phyloP scores from a whole-genome alignment of 192 early-diverging fungal species.

The Lobulomyces angularis region DNA sequence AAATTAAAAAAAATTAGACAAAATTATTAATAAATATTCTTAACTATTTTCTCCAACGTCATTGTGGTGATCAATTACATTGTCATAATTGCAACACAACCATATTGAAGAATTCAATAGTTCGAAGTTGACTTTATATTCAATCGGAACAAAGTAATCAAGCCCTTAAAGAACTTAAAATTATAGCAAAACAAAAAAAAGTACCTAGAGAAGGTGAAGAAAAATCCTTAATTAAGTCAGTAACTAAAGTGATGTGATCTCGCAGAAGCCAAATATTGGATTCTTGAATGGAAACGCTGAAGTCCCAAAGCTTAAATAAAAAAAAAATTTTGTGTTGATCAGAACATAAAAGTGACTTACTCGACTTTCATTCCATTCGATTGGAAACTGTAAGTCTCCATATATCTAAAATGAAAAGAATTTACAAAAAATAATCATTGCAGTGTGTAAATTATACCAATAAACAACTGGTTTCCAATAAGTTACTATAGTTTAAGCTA shows the following conservation, averaged over 20 bases:
- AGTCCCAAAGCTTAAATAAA: no score
- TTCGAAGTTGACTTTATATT: constrained; percentile 40
- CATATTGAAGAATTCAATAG: constrained; percentile 37
- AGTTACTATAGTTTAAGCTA: constrained; percentile 54
- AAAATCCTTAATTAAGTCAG: constrained; percentile 61
- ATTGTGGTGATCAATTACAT: constrained; percentile 62
- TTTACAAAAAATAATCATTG: neutral
- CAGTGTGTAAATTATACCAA: neutral
- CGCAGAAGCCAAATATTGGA: constrained; percentile 51
- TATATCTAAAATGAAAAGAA: constrained; percentile 26
- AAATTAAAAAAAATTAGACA: neutral
- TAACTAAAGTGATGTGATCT: constrained; percentile 62
- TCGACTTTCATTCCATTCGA: constrained; percentile 60
- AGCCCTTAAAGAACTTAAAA: constrained; percentile 10
- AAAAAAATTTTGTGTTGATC: no score
- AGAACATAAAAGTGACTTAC: no score
- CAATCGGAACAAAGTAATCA: constrained; percentile 56
- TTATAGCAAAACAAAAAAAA: no score
- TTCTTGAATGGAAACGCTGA: constrained; percentile 29
- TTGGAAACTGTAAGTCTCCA: constrained; percentile 41
- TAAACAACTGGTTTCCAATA: constrained; percentile 32
- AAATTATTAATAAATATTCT: constrained; percentile 10
- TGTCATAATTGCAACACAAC: constrained; percentile 61
- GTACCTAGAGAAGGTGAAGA: constrained; percentile 29
- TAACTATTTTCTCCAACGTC: constrained; percentile 63